Evolutionary conservation across 345 rosid species (phyloP), one percentile per base, ranked within the genome.

Genomic region (Mangifera indica): DNA sequence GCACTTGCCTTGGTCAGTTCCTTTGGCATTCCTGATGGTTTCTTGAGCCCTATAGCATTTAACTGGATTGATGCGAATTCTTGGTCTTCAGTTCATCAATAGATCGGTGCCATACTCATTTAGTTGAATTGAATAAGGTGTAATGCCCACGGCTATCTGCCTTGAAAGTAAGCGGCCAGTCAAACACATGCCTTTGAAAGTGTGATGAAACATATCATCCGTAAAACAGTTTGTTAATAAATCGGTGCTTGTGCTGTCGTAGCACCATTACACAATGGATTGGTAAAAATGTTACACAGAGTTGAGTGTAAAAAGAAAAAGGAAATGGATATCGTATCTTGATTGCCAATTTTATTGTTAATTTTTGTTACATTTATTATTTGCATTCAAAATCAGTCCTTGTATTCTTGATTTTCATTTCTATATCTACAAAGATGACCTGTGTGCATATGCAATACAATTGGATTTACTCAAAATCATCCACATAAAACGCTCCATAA

Each of bases 21-120:
- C 42, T 89, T 87, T 11, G 95, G 97, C 67, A 80, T 94, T 66
- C 98, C 98, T 22, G 88, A 84, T 52, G 79, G 93, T 3, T 86
- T 90, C 74, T 79, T 94, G 85, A 77, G 88, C 80, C 98, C 97
- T 11, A 79, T 94, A 76, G 97, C 98, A 51, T 92, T 79, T 60
- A 72, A 94, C 77, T 94, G 98, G 98, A 85, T 94, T 20, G 96
- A 87, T 20, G 88, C 98, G 32, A 89, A 94, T 71, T 81, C 97
- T 20, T 88, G 90, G 93, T 82, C 95, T 66, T 84, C 91, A 9
- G 86, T 76, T 65, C 72, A 84, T 66, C 71, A 73, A 10, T 77
- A 81, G 67, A 51, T 10, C 34, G 13, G 7, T 15, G 42, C 18
- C 20, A 26, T 6, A 22, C 55, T 2, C 34, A 24, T 10, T 17